Evolutionary conservation across 129 eudicot species (phyloP).

Genomic region (Lactuca saligna): DNA sequence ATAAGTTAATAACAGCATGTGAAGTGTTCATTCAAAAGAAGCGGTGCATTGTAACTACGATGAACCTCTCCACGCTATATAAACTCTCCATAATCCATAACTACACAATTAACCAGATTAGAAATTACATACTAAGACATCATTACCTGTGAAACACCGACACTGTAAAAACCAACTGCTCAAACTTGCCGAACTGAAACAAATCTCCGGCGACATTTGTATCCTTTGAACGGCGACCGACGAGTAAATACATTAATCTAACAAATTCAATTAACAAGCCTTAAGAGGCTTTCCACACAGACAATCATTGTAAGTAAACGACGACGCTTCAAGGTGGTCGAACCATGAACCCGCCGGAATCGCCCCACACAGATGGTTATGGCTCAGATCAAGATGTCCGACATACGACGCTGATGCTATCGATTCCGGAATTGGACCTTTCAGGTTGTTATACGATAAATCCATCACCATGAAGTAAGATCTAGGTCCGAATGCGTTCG

Average conservation of each 20-base stretch:
- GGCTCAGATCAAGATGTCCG: conserved; percentile 86
- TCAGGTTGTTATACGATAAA: conserved; percentile 60
- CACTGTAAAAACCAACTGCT: background rate
- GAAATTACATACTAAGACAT: conserved; percentile 10
- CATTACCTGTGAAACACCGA: conserved; percentile 1
- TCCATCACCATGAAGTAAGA: conserved; percentile 86
- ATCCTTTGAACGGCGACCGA: conserved; percentile 3
- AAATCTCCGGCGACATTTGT: background rate
- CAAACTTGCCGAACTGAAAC: conserved; percentile 12
- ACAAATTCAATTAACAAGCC: conserved; percentile 36
- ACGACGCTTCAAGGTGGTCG: conserved; percentile 77
- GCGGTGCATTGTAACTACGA: background rate
- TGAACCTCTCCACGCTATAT: background rate
- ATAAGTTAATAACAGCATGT: background rate
- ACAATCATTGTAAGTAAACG: conserved; percentile 65
- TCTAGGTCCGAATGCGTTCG: conserved; percentile 70
- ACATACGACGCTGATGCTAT: conserved; percentile 56
- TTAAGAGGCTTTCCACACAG: conserved; percentile 80
- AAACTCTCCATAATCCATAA: background rate
- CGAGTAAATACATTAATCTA: background rate
- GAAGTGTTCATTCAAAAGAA: background rate
- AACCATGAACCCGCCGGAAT: conserved; percentile 71
- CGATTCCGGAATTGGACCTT: conserved; percentile 67
- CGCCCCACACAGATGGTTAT: conserved; percentile 76
- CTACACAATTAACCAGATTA: background rate